Evolutionary conservation across 1,284 basidiomycete genomes (phyloP).

Genomic region (Stygiomarasmius scandens): DNA sequence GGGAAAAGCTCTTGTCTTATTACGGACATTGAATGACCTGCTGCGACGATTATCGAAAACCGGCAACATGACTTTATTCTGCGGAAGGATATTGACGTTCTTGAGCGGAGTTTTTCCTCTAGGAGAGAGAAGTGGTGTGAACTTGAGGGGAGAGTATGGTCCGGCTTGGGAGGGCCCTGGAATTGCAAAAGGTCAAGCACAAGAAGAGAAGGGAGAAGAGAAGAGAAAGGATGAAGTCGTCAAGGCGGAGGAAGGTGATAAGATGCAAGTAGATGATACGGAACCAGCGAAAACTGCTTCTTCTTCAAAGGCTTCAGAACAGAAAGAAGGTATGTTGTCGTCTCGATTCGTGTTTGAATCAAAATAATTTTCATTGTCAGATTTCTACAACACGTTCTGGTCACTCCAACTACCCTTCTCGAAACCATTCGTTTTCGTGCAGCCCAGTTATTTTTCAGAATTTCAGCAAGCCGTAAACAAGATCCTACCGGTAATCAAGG

Average conservation of each 20-base stretch:
- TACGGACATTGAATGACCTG: conserved; percentile 86
- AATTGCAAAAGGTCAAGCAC: conserved; percentile 32
- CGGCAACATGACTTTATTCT: conserved; percentile 81
- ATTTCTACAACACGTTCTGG: conserved; percentile 87
- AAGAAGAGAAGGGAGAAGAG: conserved; percentile 30
- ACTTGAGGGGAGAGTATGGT: conserved; percentile 84
- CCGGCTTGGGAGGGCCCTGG: conserved; percentile 76
- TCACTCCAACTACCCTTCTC: conserved; percentile 80
- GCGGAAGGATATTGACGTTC: conserved; percentile 86
- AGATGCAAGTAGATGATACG: conserved; percentile 41
- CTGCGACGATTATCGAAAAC: conserved; percentile 83
- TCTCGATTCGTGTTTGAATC: background rate
- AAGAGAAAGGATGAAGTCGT: conserved; percentile 33
- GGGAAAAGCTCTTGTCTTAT: conserved; percentile 82
- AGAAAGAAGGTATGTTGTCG: conserved; percentile 62
- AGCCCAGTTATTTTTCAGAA: conserved; percentile 52
- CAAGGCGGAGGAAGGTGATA: conserved; percentile 27
- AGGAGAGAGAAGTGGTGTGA: conserved; percentile 88
- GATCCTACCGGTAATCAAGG: conserved; percentile 77
- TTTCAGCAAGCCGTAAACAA: conserved; percentile 73
- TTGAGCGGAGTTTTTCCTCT: conserved; percentile 85
- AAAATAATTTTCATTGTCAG: conserved; percentile 37
- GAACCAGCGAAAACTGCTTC: conserved; percentile 37
- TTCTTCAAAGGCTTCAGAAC: conserved; percentile 39
- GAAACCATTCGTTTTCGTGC: conserved; percentile 64